These are phyloP conservation scores for Chrysoporthe deuterocubensis DNA, from an alignment of 2,329 filamentous ascomycete genomes.

Conservation along the genomic window DNA sequence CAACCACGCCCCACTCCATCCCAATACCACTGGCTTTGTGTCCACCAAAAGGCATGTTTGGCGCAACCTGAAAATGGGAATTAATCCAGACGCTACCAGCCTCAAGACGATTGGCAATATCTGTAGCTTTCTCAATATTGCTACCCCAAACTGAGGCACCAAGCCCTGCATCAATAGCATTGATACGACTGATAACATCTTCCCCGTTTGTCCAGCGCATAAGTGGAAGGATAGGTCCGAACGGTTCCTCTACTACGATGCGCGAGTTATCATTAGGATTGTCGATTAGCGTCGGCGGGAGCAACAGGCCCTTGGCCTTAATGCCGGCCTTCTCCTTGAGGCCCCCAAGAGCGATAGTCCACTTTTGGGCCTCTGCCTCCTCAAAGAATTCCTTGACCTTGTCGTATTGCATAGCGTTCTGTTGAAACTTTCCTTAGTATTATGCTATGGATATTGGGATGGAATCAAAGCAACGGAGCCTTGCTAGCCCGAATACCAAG, in stretches of 20 bases:
- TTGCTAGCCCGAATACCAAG: too few species aligned
- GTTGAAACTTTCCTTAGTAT: background rate
- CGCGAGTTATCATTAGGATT: conserved; percentile 59
- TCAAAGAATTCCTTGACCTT: conserved; percentile 55
- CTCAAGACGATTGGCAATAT: conserved; percentile 51
- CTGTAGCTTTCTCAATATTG: conserved; percentile 49
- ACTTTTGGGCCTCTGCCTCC: conserved; percentile 51
- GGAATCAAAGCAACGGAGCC: too few species aligned
- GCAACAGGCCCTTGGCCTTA: conserved; percentile 51
- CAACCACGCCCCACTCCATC: conserved; percentile 48
- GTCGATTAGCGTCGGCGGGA: conserved; percentile 63
- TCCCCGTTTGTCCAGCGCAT: conserved; percentile 48
- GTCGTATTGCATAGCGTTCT: conserved; percentile 63
- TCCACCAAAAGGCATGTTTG: conserved; percentile 50
- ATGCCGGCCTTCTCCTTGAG: conserved; percentile 37
- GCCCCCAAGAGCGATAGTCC: conserved; percentile 51
- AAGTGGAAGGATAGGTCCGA: conserved; percentile 49
- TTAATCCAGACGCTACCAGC: conserved; percentile 61
- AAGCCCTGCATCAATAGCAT: conserved; percentile 53
- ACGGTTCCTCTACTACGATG: conserved; percentile 60
- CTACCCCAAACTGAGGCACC: conserved; percentile 57
- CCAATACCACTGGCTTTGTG: conserved; percentile 56
- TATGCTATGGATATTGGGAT: background rate
- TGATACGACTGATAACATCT: conserved; percentile 50
- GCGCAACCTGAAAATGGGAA: conserved; percentile 41